Conservation (phyloP, 2,329 filamentous ascomycete genomes). For the Phaeosphaeriaceae sp. region DNA sequence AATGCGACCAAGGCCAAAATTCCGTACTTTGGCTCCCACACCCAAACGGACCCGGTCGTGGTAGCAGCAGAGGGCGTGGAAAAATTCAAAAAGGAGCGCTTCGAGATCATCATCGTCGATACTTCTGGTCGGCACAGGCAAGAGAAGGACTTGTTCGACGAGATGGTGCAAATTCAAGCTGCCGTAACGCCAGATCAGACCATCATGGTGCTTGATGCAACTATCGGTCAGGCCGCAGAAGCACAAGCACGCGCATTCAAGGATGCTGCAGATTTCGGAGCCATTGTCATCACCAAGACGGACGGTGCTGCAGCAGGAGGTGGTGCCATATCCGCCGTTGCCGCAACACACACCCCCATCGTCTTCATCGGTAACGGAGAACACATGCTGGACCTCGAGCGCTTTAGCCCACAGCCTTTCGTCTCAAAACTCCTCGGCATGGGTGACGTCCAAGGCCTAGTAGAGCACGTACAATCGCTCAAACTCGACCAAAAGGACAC, state of each 20-base stretch:
- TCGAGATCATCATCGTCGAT: conserved; percentile 98
- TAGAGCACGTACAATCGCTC: conserved; percentile 94
- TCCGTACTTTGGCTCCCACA: conserved; percentile 95
- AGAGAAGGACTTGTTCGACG: conserved; percentile 91
- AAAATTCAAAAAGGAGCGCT: conserved; percentile 98
- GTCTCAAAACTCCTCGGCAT: conserved; percentile 93
- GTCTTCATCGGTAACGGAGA: conserved; percentile 98
- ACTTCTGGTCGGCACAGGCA: conserved; percentile 95
- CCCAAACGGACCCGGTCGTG: conserved; percentile 91
- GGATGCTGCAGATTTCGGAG: conserved; percentile 93
- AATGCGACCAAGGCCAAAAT: conserved; percentile 99
- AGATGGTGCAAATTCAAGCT: conserved; percentile 95
- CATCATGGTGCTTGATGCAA: conserved; percentile 96
- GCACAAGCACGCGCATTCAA: conserved; percentile 96
- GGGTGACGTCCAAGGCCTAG: conserved; percentile 93
- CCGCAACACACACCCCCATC: conserved; percentile 94
- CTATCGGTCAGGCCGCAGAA: conserved; percentile 95
- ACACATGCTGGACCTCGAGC: conserved; percentile 93
- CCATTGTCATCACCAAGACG: conserved; percentile 99
- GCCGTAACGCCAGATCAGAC: conserved; percentile 94
- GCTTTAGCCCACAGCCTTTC: conserved; percentile 91
- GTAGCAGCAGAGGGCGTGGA: conserved; percentile 96
- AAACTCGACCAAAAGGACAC: conserved; percentile 98
- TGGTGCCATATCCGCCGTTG: conserved; percentile 96
- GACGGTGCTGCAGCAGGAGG: conserved; percentile 95